These are phyloP conservation scores for Ceratocystis ficicola DNA, from an alignment of 2,329 filamentous ascomycete genomes.

Conservation along the genomic window DNA sequence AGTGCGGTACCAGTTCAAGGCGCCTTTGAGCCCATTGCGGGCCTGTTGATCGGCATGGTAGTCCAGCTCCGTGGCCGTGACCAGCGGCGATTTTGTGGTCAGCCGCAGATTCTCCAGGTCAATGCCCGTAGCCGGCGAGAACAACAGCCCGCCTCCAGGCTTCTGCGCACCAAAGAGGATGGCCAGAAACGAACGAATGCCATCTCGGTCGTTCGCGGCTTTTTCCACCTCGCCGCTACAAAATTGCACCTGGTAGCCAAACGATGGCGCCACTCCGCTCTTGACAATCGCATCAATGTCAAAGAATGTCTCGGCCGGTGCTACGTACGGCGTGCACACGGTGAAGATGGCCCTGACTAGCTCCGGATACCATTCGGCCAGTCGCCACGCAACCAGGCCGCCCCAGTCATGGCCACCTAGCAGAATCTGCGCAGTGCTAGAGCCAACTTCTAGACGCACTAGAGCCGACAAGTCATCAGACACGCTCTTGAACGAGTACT, in stretches of 20 bases:
- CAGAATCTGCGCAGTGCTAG: constrained; percentile 46
- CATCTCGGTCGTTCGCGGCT: constrained; percentile 43
- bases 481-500: constrained; percentile 61
- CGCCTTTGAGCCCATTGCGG: constrained; percentile 63
- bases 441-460: constrained; percentile 41
- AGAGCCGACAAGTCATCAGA: constrained; percentile 65
- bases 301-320: constrained; percentile 41
- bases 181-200: constrained; percentile 58
- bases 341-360: constrained; percentile 64
- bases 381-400: constrained; percentile 61
- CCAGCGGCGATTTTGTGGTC: constrained; percentile 47
- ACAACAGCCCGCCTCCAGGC: constrained; percentile 34
- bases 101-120: constrained; percentile 48
- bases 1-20: constrained; percentile 80
- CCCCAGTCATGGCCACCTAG: constrained; percentile 93
- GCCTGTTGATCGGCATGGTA: constrained; percentile 63
- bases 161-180: constrained; percentile 52
- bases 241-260: constrained; percentile 76
- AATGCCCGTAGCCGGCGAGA: constrained; percentile 47
- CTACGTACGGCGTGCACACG: constrained; percentile 63
- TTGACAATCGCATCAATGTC: constrained; percentile 49
- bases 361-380: constrained; percentile 59
- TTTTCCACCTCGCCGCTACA: constrained; percentile 54
- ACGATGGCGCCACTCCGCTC: constrained; percentile 47
- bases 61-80: constrained; percentile 59